Evolutionary conservation across 2,329 filamentous ascomycete species (phyloP).

Genomic region (Byssochlamys sp.): DNA sequence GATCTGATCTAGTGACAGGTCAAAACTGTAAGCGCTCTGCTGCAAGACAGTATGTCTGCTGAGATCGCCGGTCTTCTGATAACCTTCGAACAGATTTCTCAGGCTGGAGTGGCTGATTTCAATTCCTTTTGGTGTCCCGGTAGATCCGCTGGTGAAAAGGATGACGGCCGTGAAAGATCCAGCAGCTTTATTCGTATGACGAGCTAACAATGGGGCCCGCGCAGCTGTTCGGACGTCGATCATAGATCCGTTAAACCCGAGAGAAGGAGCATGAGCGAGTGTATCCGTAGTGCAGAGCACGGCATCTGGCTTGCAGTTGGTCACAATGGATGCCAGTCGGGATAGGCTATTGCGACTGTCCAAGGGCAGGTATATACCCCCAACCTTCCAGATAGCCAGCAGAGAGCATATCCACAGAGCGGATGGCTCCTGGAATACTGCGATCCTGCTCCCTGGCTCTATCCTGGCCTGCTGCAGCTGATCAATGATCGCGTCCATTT

Average conservation of each 20-base stretch:
- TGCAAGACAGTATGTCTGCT: slow-evolving; percentile 6
- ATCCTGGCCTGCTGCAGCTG: too few relatives aligned
- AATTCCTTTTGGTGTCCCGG: slow-evolving; percentile 28
- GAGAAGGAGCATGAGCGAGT: not conserved
- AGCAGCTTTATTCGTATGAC: not conserved
- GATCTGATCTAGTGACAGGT: slow-evolving; percentile 10
- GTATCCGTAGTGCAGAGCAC: slow-evolving; percentile 21
- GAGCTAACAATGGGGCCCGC: not conserved
- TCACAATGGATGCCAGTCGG: slow-evolving; percentile 23
- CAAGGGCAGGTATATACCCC: slow-evolving; percentile 27
- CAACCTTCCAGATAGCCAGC: slow-evolving; percentile 30
- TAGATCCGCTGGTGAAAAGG: slow-evolving; percentile 21
- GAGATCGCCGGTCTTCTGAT: slow-evolving; percentile 3
- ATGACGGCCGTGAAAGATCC: not conserved
- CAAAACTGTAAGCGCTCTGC: slow-evolving; percentile 8
- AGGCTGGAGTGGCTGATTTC: slow-evolving; percentile 15
- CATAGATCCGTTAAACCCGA: not conserved
- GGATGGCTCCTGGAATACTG: slow-evolving; percentile 32
- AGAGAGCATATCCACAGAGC: slow-evolving; percentile 22
- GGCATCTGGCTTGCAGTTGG: slow-evolving; percentile 17
- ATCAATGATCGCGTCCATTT: not conserved
- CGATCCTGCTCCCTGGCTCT: slow-evolving; percentile 20
- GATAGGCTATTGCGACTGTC: slow-evolving; percentile 24
- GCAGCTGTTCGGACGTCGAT: not conserved
- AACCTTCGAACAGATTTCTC: slow-evolving; percentile 13